These are phyloP conservation scores for Metschnikowia arizonensis DNA, from an alignment of 805 yeast species.

Conservation along the genomic window DNA sequence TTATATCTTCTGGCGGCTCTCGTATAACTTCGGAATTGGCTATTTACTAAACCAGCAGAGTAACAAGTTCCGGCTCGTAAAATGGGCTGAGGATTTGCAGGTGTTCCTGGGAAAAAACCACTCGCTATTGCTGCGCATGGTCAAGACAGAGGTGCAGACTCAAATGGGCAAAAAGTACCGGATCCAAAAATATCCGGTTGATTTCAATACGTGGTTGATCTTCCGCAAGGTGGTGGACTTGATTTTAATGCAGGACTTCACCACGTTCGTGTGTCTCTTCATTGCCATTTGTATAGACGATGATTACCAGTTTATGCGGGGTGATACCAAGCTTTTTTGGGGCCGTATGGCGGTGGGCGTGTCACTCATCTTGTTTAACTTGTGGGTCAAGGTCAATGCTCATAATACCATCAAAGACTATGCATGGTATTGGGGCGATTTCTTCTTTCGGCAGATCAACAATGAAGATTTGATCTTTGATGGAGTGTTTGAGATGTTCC, in stretches of 20 bases:
- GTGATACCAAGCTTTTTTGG: conserved; percentile 48
- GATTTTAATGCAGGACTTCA: conserved; percentile 80
- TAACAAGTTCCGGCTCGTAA: conserved; percentile 48
- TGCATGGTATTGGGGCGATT: conserved; percentile 96
- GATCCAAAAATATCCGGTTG: conserved; percentile 49
- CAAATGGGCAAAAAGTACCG: conserved; percentile 38
- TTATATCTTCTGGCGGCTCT: conserved; percentile 70
- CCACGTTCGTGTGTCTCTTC: conserved; percentile 66
- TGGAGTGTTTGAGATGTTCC: conserved; percentile 85
- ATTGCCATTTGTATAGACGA: conserved; percentile 41
- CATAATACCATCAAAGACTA: conserved; percentile 84
- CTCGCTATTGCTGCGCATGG: conserved; percentile 36
- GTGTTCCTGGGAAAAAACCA: conserved; percentile 39
- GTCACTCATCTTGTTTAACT: conserved; percentile 60
- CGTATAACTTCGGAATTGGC: conserved; percentile 81
- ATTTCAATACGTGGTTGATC: conserved; percentile 78
- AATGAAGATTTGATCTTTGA: conserved; percentile 72
- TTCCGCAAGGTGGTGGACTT: conserved; percentile 78
- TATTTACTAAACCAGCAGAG: conserved; percentile 63
- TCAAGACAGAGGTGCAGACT: conserved; percentile 29
- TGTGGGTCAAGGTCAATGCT: conserved; percentile 84
- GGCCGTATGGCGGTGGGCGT: conserved; percentile 60
- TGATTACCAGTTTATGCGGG: conserved; percentile 33
- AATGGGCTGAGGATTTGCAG: conserved; percentile 43
- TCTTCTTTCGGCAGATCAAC: conserved; percentile 67